Evolutionary conservation across 2,329 filamentous ascomycete species (phyloP).

Genomic region (Chalaropsis thielavioides): DNA sequence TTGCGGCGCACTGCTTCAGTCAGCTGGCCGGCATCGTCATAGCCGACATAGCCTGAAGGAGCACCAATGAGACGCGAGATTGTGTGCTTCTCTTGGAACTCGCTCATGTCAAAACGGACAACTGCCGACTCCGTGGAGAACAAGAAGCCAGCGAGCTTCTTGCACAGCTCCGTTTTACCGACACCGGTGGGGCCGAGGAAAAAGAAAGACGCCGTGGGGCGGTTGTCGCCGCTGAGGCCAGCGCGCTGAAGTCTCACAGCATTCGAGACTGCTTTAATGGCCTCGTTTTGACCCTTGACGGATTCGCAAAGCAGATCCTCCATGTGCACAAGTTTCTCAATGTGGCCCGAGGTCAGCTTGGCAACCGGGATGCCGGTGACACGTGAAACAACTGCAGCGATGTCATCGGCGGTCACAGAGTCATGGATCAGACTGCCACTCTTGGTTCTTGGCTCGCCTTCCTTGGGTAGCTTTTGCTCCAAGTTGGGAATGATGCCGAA

Average conservation of each 20-base stretch:
- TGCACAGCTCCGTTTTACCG: conserved; percentile 93
- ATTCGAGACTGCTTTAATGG: conserved; percentile 77
- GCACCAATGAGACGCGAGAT: conserved; percentile 84
- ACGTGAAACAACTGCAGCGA: conserved; percentile 77
- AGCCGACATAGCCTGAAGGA: conserved; percentile 88
- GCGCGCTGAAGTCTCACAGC: conserved; percentile 89
- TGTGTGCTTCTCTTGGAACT: conserved; percentile 96
- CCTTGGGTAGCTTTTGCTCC: conserved; percentile 64
- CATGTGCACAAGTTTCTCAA: conserved; percentile 92
- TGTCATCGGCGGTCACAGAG: conserved; percentile 88
- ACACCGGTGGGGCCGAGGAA: conserved; percentile 94
- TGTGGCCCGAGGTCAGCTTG: conserved; percentile 83
- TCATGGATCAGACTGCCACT: conserved; percentile 62
- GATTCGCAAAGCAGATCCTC: conserved; percentile 74
- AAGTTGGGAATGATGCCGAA: conserved; percentile 76
- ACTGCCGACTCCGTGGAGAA: conserved; percentile 88
- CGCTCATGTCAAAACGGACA: conserved; percentile 91
- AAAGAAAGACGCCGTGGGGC: conserved; percentile 89
- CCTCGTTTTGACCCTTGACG: conserved; percentile 87
- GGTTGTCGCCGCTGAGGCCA: conserved; percentile 78
- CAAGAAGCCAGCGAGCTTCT: conserved; percentile 83
- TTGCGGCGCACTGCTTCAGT: conserved; percentile 91
- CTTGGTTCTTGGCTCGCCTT: conserved; percentile 37
- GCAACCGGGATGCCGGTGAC: conserved; percentile 86
- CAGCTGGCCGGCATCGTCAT: conserved; percentile 90